phyloP scores from a whole-genome alignment of 2,329 filamentous ascomycete genomes.

The Fusarium guadeloupense region DNA sequence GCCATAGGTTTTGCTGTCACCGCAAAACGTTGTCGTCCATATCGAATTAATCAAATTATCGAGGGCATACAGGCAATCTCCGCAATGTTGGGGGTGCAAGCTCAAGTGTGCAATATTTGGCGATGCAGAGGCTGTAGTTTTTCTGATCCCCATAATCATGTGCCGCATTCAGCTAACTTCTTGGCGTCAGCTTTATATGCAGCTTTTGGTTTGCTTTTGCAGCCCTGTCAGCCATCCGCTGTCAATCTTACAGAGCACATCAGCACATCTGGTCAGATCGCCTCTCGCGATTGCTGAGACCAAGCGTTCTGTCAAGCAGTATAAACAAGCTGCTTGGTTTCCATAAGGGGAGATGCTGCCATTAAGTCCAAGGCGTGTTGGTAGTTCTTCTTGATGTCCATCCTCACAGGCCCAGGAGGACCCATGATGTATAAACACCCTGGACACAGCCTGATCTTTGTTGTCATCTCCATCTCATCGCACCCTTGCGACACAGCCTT shows the following conservation, averaged over 20 bases:
- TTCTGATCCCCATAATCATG: not conserved
- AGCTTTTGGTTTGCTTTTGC: slow-evolving; percentile 1
- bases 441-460: not conserved
- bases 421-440: not conserved
- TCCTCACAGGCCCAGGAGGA: not conserved
- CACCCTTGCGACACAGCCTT: slow-evolving; percentile 15
- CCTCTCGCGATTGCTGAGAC: not conserved
- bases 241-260: not conserved
- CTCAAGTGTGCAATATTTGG: not conserved
- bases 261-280: not conserved
- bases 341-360: not conserved
- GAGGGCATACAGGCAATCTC: not conserved
- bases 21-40: too few relatives aligned
- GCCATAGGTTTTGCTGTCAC: too few relatives aligned
- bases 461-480: not conserved
- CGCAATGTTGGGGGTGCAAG: not conserved
- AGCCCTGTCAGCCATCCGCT: not conserved
- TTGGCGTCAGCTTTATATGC: slow-evolving; percentile 7
- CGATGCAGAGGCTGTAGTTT: not conserved
- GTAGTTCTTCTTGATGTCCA: not conserved
- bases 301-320: not conserved
- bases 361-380: not conserved
- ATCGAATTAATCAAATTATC: too few relatives aligned
- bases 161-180: not conserved
- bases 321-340: not conserved